Conservation (phyloP, 371 early-diverging fungal species). For the Dichotomocladium elegans region DNA sequence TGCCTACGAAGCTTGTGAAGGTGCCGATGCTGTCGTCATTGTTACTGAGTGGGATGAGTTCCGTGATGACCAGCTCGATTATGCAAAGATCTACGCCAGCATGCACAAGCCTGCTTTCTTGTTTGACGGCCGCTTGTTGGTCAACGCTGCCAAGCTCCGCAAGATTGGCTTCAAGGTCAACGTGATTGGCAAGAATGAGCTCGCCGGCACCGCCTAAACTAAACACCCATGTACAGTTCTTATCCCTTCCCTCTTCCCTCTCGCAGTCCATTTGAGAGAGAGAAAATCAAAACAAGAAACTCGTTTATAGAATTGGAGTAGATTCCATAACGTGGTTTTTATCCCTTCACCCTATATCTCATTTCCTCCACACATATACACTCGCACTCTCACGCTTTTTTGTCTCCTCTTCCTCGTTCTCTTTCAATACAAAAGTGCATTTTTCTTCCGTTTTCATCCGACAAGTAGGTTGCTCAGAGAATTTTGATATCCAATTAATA, state of each 20-base stretch:
- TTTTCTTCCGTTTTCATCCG: background rate
- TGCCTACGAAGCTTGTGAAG: slow-evolving; percentile 69
- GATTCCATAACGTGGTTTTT: too few relatives aligned
- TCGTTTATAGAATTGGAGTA: background rate
- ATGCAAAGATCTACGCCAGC: slow-evolving; percentile 59
- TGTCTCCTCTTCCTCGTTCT: too few relatives aligned
- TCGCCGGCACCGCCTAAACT: slow-evolving; percentile 45
- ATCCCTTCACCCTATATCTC: too few relatives aligned
- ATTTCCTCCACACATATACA: background rate
- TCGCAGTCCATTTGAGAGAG: background rate
- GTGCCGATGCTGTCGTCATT: slow-evolving; percentile 83
- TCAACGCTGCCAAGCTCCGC: slow-evolving; percentile 70
- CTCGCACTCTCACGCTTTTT: background rate
- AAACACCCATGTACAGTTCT: background rate
- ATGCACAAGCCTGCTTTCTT: slow-evolving; percentile 92
- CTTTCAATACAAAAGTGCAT: too few relatives aligned
- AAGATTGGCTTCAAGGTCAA: slow-evolving; percentile 85
- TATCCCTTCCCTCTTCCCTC: background rate
- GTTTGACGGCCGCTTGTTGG: slow-evolving; percentile 90
- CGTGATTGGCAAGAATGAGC: slow-evolving; percentile 73
- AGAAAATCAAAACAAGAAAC: background rate
- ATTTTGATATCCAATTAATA: background rate
- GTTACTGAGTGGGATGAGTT: slow-evolving; percentile 95
- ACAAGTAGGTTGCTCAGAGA: background rate
- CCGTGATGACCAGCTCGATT: slow-evolving; percentile 67